Evolutionary conservation across 2,329 filamentous ascomycete genomes (phyloP), one percentile per base, ranked within the genome.

Genomic region (Neonectria punicea): DNA sequence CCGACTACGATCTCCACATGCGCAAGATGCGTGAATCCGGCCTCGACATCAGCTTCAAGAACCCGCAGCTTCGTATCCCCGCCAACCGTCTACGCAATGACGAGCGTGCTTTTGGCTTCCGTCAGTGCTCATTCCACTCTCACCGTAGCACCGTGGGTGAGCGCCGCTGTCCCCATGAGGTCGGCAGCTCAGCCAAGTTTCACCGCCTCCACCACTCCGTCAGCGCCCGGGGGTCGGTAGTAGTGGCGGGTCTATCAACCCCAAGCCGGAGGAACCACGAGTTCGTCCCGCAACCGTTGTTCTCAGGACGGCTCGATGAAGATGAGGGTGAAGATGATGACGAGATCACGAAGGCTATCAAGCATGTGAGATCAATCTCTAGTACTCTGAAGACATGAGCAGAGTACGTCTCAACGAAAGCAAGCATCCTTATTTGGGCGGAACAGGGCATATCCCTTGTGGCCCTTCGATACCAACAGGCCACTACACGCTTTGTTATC

Each of bases 121-220:
- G 87, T 25, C 85, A 87, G 75, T 89, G 87, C 74, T 87, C 86
- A 13, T 89, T 89, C 70, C 87, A 89, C 74, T 87, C 84, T 41
- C 87, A 89, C 71, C 81, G 87, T 20, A 82, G 84, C 5, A 76
- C 80, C 8, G 85, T 87, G 36, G 86, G 86, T 20, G 83, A 89
- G 75, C 81, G 81, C 5, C 77, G 77, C n/a, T 89, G 87, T 65
- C 86, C 86, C 14, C 83, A 87, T 69, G 73, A 73, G 11, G 67
- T 62, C 34, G 43, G 63, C 32, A 14, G 10, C 28, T 64, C 65
- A 34, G 58, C 63, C 44, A 72, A 62, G 62, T 67, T 65, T 28
- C 69, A 61, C 55, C 67, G 61, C 16, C 47, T 51, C 25, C 55
- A 55, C 16, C 64, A 53, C 6, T 51, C 65, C 13, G 36, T 51